Evolutionary conservation across 2,329 filamentous ascomycete species (phyloP).

Genomic region (Aspergillus pseudoterreus): DNA sequence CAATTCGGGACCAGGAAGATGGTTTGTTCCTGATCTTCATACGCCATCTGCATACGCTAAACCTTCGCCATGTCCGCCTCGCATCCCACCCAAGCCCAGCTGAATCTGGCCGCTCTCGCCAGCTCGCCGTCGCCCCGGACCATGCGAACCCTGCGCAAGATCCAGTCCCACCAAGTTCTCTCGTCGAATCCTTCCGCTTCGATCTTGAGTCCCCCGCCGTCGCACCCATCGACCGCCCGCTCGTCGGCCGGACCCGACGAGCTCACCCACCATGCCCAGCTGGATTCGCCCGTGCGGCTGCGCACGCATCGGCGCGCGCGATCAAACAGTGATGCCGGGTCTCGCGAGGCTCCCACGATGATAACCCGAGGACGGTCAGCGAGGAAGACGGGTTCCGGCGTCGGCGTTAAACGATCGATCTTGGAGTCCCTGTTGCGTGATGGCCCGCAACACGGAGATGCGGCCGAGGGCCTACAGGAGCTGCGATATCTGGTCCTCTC

Average conservation of each 20-base stretch:
- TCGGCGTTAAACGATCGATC: slow-evolving; percentile 46
- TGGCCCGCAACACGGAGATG: slow-evolving; percentile 69
- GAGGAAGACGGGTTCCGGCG: slow-evolving; percentile 44
- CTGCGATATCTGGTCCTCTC: slow-evolving; percentile 49
- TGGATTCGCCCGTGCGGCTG: slow-evolving; percentile 25
- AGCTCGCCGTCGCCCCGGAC: slow-evolving; percentile 45
- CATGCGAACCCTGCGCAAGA: slow-evolving; percentile 65
- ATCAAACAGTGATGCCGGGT: slow-evolving; percentile 69
- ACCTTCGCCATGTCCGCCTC: slow-evolving; percentile 7
- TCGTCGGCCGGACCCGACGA: slow-evolving; percentile 20
- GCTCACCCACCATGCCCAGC: slow-evolving; percentile 23
- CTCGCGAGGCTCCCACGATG: slow-evolving; percentile 29
- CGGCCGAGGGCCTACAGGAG: slow-evolving; percentile 41
- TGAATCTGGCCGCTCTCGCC: slow-evolving; percentile 24
- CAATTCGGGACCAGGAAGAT: slow-evolving; percentile 16
- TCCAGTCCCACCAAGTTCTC: slow-evolving; percentile 69
- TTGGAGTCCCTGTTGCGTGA: slow-evolving; percentile 76
- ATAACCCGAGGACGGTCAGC: slow-evolving; percentile 31
- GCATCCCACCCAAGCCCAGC: slow-evolving; percentile 21
- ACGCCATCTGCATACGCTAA: neutral
- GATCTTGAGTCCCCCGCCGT: slow-evolving; percentile 15
- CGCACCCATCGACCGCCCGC: slow-evolving; percentile 36
- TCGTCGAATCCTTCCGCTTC: slow-evolving; percentile 53
- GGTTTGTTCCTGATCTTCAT: slow-evolving; percentile 13
- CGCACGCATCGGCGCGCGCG: slow-evolving; percentile 52